Conservation (phyloP, 441 rosid genomes). For the Melastoma candidum region DNA sequence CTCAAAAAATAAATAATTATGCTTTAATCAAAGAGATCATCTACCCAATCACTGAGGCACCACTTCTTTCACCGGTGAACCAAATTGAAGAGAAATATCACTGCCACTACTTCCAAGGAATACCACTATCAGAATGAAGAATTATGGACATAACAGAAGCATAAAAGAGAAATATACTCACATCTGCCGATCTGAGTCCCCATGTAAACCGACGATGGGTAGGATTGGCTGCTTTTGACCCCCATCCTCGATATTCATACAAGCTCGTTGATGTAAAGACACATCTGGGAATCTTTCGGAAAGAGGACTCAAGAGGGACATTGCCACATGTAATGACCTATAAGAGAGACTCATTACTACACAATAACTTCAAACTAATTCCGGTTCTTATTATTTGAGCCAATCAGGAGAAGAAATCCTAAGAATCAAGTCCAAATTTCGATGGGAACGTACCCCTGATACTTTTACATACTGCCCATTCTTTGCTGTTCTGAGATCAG, state of each 20-base stretch:
- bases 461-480: slow-evolving; percentile 97
- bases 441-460: slow-evolving; percentile 70
- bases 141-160: not conserved
- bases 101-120: not conserved
- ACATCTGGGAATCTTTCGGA: slow-evolving; percentile 91
- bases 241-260: slow-evolving; percentile 94
- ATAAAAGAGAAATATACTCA: slow-evolving; percentile 27
- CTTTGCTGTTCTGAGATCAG: slow-evolving; percentile 91
- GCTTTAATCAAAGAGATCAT: too few relatives aligned
- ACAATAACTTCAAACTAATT: too few relatives aligned
- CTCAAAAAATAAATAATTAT: too few relatives aligned
- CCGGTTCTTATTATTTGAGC: not conserved
- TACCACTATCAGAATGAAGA: not conserved
- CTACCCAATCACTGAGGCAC: too few relatives aligned
- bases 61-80: not conserved
- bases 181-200: slow-evolving; percentile 91
- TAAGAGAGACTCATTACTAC: not conserved
- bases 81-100: not conserved
- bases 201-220: slow-evolving; percentile 89
- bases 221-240: slow-evolving; percentile 90
- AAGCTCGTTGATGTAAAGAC: slow-evolving; percentile 87
- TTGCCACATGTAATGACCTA: slow-evolving; percentile 99
- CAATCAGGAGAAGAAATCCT: not conserved
- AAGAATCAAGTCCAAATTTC: too few relatives aligned
- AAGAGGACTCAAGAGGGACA: slow-evolving; percentile 94